phyloP scores from a whole-genome alignment of 805 yeast species.

The Lipomyces sp. region DNA sequence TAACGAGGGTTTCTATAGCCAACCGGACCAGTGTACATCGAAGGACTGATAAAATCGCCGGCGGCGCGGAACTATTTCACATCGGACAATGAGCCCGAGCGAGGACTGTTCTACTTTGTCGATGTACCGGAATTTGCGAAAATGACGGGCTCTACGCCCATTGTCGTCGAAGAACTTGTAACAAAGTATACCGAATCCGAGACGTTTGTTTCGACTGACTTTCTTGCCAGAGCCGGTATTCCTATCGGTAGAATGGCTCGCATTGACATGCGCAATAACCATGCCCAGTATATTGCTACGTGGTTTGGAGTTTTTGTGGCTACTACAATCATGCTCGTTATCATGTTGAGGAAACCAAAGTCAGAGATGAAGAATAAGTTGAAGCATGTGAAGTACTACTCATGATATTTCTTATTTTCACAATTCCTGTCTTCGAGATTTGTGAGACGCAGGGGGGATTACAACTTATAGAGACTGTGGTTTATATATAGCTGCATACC shows the following conservation, averaged over 20 bases:
- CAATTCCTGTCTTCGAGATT: no score
- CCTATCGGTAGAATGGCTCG: slow-evolving; percentile 85
- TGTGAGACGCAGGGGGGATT: no score
- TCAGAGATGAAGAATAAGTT: slow-evolving; percentile 17
- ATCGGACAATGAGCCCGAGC: slow-evolving; percentile 63
- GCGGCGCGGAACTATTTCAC: slow-evolving; percentile 49
- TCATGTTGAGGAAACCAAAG: slow-evolving; percentile 47
- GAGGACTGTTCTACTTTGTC: slow-evolving; percentile 70
- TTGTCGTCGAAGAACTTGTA: slow-evolving; percentile 71
- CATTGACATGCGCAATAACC: slow-evolving; percentile 81
- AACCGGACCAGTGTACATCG: slow-evolving; percentile 64
- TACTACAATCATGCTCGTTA: slow-evolving; percentile 62
- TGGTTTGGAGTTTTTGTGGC: slow-evolving; percentile 88
- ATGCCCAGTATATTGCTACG: slow-evolving; percentile 84
- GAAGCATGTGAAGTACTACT: slow-evolving; percentile 16
- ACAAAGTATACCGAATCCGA: slow-evolving; percentile 36
- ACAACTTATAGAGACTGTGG: no score
- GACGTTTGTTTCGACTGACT: slow-evolving; percentile 44
- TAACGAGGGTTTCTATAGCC: slow-evolving; percentile 41
- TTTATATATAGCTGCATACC: no score
- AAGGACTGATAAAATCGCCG: slow-evolving; percentile 66
- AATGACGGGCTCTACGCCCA: slow-evolving; percentile 61
- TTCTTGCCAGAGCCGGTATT: slow-evolving; percentile 65
- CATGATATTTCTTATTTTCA: no score
- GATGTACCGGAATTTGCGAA: slow-evolving; percentile 80